phyloP scores from a whole-genome alignment of 257 asterid genomes.

The Gentiana macrophylla region DNA sequence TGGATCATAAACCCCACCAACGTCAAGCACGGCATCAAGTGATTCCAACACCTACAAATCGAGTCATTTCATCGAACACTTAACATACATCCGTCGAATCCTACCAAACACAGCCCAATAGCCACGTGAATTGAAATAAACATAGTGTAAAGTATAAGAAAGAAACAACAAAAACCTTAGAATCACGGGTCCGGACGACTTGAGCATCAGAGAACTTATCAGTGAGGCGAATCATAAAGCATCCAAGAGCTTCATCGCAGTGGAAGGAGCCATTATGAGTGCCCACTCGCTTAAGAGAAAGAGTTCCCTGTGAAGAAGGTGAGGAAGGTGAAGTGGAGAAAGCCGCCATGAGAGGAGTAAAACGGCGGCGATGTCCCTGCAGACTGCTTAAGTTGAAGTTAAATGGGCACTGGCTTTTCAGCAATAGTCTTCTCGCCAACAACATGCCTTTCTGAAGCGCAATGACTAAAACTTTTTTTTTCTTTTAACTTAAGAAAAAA shows the following conservation, averaged over 20 bases:
- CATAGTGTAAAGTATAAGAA: neutral
- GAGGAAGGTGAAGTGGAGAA: conserved; percentile 22
- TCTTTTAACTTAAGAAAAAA: too few relatives aligned
- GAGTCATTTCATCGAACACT: conserved; percentile 49
- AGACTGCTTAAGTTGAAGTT: conserved; percentile 9
- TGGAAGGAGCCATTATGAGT: conserved; percentile 96
- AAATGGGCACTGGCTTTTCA: conserved; percentile 24
- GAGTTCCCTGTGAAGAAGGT: neutral
- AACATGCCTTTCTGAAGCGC: too few relatives aligned
- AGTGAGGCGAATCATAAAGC: conserved; percentile 93
- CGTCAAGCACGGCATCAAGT: conserved; percentile 91
- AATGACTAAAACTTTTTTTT: too few relatives aligned
- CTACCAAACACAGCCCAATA: neutral
- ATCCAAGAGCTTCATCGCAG: conserved; percentile 95
- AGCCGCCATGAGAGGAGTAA: conserved; percentile 35
- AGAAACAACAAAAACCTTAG: conserved; percentile 31
- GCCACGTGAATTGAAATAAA: neutral
- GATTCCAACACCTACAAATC: conserved; percentile 53
- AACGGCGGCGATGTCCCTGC: conserved; percentile 4
- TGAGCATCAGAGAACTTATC: conserved; percentile 52
- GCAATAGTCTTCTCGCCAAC: conserved; percentile 14
- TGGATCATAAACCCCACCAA: conserved; percentile 82
- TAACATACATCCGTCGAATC: conserved; percentile 12
- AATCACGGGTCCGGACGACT: conserved; percentile 75
- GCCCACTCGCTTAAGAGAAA: conserved; percentile 49